Conservation (phyloP, 2,329 filamentous ascomycete species). For the Keithomyces neogunnii region DNA sequence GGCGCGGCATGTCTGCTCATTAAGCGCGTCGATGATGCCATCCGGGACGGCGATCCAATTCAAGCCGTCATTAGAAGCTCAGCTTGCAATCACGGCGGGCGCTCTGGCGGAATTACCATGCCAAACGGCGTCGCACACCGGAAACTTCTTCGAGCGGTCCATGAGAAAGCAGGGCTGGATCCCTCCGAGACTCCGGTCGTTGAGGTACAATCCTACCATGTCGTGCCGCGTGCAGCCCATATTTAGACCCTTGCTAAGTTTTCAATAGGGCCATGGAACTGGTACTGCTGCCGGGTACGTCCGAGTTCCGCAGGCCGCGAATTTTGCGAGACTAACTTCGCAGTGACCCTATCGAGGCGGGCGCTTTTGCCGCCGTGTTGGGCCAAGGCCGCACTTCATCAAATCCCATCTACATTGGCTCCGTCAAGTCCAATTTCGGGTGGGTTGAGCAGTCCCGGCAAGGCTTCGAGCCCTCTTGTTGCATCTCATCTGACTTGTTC, state of each 20-base stretch:
- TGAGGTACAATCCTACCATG: slow-evolving; percentile 3
- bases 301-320: neutral
- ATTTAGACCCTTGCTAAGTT: neutral
- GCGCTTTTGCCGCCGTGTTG: slow-evolving; percentile 15
- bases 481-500: slow-evolving; percentile 3
- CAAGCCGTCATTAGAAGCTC: slow-evolving; percentile 11
- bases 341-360: slow-evolving; percentile 28
- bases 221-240: neutral
- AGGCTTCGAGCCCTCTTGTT: neutral
- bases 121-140: slow-evolving; percentile 14
- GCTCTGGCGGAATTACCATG: slow-evolving; percentile 8
- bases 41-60: slow-evolving; percentile 31
- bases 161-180: slow-evolving; percentile 21
- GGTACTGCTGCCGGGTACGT: slow-evolving; percentile 21
- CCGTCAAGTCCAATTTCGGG: slow-evolving; percentile 13
- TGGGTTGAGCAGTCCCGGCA: neutral
- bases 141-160: slow-evolving; percentile 24
- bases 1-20: slow-evolving; percentile 32
- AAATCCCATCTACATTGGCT: slow-evolving; percentile 17
- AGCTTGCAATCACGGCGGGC: slow-evolving; percentile 7
- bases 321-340: slow-evolving; percentile 13
- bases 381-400: slow-evolving; percentile 12
- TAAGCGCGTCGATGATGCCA: slow-evolving; percentile 33
- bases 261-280: slow-evolving; percentile 12
- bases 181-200: slow-evolving; percentile 8